phyloP scores from a whole-genome alignment of 257 asterid genomes.

The Anisodus acutangulus region DNA sequence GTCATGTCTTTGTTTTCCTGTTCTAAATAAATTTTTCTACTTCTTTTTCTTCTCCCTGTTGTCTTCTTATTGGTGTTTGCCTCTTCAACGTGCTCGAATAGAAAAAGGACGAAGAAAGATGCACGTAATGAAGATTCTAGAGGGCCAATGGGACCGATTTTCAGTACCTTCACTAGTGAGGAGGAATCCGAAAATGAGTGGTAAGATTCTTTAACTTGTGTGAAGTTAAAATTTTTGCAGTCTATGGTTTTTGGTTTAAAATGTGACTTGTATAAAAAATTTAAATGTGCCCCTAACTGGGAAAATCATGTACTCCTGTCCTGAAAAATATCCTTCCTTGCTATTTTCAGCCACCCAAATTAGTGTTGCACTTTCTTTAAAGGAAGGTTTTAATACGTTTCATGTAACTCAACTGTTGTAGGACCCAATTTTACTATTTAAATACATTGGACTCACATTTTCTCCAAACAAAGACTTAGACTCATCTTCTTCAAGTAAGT shows the following conservation, averaged over 20 bases:
- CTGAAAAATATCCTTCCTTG: background rate
- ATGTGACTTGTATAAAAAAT: background rate
- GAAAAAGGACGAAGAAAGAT: constrained; percentile 58
- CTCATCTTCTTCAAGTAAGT: constrained; percentile 3
- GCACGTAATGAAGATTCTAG: constrained; percentile 55
- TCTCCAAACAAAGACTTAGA: background rate
- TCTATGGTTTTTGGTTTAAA: background rate
- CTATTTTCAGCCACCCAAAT: background rate
- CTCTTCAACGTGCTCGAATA: constrained; percentile 39
- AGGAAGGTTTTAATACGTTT: background rate
- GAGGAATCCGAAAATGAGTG: constrained; percentile 83
- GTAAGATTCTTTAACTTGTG: constrained; percentile 52
- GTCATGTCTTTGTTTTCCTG: background rate
- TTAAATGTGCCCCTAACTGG: background rate
- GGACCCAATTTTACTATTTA: background rate
- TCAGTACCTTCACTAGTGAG: constrained; percentile 75
- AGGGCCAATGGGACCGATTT: constrained; percentile 98
- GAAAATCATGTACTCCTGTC: background rate
- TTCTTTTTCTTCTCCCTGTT: constrained; percentile 22
- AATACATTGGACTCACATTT: background rate
- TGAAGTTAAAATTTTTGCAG: background rate
- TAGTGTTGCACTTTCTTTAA: constrained; percentile 4
- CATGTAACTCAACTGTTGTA: background rate
- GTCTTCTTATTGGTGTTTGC: background rate
- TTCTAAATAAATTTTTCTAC: background rate